Conservation (phyloP, 805 yeast species). For the Starmerella kuoi region DNA sequence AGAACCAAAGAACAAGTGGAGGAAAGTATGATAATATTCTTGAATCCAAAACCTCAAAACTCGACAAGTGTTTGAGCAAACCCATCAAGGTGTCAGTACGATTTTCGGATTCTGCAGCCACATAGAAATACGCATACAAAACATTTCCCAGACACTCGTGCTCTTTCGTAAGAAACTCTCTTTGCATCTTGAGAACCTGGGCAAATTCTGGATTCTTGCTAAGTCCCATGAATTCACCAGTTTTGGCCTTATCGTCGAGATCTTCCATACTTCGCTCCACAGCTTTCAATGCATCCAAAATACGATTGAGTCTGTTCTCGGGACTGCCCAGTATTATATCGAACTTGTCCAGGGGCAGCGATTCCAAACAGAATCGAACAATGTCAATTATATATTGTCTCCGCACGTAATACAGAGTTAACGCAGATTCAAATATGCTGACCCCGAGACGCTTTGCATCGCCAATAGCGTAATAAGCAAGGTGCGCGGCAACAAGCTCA, state of each 20-base stretch:
- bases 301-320: conserved; percentile 30
- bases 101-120: neutral
- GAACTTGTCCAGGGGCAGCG: conserved; percentile 8
- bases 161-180: conserved; percentile 48
- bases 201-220: conserved; percentile 35
- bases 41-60: conserved; percentile 47
- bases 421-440: conserved; percentile 36
- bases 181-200: conserved; percentile 43
- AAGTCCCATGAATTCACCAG: conserved; percentile 40
- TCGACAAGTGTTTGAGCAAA: conserved; percentile 37
- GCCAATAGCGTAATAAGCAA: conserved; percentile 40
- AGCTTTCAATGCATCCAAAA: conserved; percentile 44
- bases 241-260: conserved; percentile 40
- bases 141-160: conserved; percentile 65
- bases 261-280: conserved; percentile 46
- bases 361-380: conserved; percentile 14
- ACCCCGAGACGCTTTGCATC: conserved; percentile 31
- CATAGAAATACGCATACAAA: conserved; percentile 34
- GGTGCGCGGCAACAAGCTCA: conserved; percentile 62
- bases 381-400: conserved; percentile 57
- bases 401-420: conserved; percentile 55
- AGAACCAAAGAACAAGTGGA: conserved; percentile 33
- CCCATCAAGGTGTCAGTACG: conserved; percentile 30
- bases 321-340: neutral
- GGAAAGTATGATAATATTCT: conserved; percentile 47